phyloP scores from a whole-genome alignment of 805 yeast species.

The Nakazawaea populi region DNA sequence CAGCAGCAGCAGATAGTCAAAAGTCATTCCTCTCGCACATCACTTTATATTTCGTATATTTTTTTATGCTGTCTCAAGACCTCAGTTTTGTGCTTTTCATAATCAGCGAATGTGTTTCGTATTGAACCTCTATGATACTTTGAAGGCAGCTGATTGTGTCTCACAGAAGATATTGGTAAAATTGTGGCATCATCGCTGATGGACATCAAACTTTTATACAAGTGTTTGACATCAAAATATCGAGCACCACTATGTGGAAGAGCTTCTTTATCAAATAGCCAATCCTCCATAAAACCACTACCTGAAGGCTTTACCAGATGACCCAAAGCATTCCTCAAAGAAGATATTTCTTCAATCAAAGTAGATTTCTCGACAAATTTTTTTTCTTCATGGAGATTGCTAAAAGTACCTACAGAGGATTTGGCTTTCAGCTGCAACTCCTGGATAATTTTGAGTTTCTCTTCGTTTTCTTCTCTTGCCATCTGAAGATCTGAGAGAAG shows the following conservation, averaged over 20 bases:
- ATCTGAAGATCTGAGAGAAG: constrained; percentile 10
- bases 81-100: not conserved
- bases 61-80: too few species aligned
- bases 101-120: not conserved
- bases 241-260: constrained; percentile 11
- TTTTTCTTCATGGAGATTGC: constrained; percentile 27
- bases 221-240: not conserved
- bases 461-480: constrained; percentile 18
- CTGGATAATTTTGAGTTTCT: constrained; percentile 14
- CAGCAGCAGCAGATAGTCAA: too few species aligned
- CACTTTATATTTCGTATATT: too few species aligned
- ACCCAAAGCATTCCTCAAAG: constrained; percentile 30
- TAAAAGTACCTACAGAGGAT: constrained; percentile 25
- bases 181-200: not conserved
- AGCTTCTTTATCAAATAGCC: not conserved
- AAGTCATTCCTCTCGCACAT: too few species aligned
- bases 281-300: not conserved
- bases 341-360: constrained; percentile 37
- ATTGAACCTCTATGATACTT: not conserved
- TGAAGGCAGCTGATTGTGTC: not conserved
- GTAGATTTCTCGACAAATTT: constrained; percentile 27
- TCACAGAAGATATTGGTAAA: not conserved
- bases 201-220: constrained; percentile 1
- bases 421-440: constrained; percentile 21
- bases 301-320: not conserved